phyloP scores from a whole-genome alignment of 2,329 filamentous ascomycete species.

The Cladosporium colombiae region DNA sequence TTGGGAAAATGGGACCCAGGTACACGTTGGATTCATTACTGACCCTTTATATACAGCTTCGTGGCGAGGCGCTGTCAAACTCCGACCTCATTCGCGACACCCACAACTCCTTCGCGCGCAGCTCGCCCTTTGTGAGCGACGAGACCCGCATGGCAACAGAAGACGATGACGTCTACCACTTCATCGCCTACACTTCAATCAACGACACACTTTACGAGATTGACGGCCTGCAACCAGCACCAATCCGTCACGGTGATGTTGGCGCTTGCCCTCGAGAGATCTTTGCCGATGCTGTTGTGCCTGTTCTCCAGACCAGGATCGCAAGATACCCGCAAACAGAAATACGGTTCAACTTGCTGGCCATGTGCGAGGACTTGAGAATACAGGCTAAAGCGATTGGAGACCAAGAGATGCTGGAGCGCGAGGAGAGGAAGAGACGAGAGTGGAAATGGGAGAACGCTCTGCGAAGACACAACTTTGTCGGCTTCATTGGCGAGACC shows the following conservation, averaged over 20 bases:
- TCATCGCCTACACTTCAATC: conserved; percentile 89
- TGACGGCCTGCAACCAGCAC: conserved; percentile 89
- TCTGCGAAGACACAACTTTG: conserved; percentile 88
- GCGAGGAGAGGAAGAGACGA: conserved; percentile 79
- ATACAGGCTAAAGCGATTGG: conserved; percentile 76
- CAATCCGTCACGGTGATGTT: conserved; percentile 76
- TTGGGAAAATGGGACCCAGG: not conserved
- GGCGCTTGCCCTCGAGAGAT: conserved; percentile 68
- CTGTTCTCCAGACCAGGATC: conserved; percentile 83
- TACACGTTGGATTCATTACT: not conserved
- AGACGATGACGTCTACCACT: conserved; percentile 92
- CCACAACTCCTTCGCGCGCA: conserved; percentile 87
- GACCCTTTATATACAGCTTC: conserved; percentile 50
- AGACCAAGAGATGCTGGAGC: conserved; percentile 73
- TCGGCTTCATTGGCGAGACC: conserved; percentile 89
- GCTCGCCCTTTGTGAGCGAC: conserved; percentile 91
- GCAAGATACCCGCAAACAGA: conserved; percentile 81
- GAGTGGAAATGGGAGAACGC: conserved; percentile 97
- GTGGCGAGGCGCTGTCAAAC: conserved; percentile 71
- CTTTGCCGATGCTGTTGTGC: conserved; percentile 79
- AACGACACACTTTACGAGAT: conserved; percentile 85
- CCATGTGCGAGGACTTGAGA: conserved; percentile 83
- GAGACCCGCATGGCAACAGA: conserved; percentile 70
- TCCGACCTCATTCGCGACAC: conserved; percentile 60
- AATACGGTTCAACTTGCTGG: conserved; percentile 94